These are phyloP conservation scores for Hypoxylon sp. DNA, from an alignment of 2,329 filamentous ascomycete genomes.

Conservation along the genomic window DNA sequence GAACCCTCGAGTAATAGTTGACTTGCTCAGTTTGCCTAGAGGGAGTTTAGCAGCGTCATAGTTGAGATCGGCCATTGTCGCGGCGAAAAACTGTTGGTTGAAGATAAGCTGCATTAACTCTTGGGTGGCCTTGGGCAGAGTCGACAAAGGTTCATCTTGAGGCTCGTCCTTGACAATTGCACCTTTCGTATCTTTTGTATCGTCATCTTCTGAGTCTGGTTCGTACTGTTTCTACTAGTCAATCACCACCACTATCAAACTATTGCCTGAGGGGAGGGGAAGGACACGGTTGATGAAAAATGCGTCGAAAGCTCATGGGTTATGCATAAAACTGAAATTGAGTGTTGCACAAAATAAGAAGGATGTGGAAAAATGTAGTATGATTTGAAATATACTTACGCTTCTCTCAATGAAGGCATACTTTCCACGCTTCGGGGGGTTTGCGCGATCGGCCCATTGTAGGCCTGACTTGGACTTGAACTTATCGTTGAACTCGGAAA, in stretches of 20 bases:
- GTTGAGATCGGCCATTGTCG: constrained; percentile 71
- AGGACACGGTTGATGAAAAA: too few species aligned
- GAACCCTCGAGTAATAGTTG: constrained; percentile 78
- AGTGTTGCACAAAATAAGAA: too few species aligned
- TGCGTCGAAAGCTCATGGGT: too few species aligned
- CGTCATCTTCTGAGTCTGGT: constrained; percentile 61
- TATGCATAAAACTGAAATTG: too few species aligned
- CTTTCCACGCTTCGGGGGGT: constrained; percentile 69
- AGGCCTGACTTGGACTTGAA: constrained; percentile 70
- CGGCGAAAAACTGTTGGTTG: constrained; percentile 75
- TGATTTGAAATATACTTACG: constrained; percentile 54
- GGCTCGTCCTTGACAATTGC: constrained; percentile 38
- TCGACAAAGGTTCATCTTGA: constrained; percentile 40
- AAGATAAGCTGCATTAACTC: constrained; percentile 83
- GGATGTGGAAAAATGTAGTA: too few species aligned
- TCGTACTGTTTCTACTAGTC: too few species aligned
- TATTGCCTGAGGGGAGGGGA: too few species aligned
- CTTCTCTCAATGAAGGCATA: constrained; percentile 84
- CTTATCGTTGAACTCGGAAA: constrained; percentile 65
- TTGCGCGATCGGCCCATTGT: constrained; percentile 60
- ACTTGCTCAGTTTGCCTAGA: constrained; percentile 83
- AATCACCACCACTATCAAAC: too few species aligned
- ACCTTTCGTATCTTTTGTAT: constrained; percentile 30
- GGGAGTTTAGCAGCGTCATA: constrained; percentile 82
- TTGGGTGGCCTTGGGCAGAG: constrained; percentile 60